Evolutionary conservation across 2,329 filamentous ascomycete species (phyloP).

Genomic region (Byssothecium circinans): DNA sequence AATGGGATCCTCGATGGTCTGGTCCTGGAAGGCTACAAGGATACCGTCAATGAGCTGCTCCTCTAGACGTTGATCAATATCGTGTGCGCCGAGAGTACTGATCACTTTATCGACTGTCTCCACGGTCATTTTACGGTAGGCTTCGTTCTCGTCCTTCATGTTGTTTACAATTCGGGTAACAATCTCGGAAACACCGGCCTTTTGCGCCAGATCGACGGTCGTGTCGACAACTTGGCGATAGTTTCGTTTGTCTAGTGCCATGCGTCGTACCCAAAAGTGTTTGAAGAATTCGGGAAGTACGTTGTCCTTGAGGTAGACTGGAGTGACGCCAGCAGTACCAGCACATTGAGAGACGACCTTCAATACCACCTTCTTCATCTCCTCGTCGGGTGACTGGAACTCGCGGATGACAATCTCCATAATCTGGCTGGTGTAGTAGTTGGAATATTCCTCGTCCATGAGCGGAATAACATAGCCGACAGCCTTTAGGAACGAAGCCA

Average conservation of each 20-base stretch:
- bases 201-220: slow-evolving; percentile 93
- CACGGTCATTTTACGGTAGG: slow-evolving; percentile 98
- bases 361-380: slow-evolving; percentile 99
- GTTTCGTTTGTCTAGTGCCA: slow-evolving; percentile 97
- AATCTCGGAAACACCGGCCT: slow-evolving; percentile 96
- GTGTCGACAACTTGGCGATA: slow-evolving; percentile 98
- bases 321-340: slow-evolving; percentile 90
- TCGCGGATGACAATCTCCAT: slow-evolving; percentile 98
- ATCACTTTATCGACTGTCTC: slow-evolving; percentile 98
- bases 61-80: slow-evolving; percentile 89
- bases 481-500: slow-evolving; percentile 94
- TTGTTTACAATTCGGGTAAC: slow-evolving; percentile 91
- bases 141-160: slow-evolving; percentile 95
- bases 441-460: slow-evolving; percentile 99
- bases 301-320: slow-evolving; percentile 91
- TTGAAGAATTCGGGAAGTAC: slow-evolving; percentile 97
- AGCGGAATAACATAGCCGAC: slow-evolving; percentile 97
- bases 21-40: slow-evolving; percentile 94
- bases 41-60: slow-evolving; percentile 95
- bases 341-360: slow-evolving; percentile 97
- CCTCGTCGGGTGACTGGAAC: slow-evolving; percentile 95
- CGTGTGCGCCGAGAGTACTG: slow-evolving; percentile 86
- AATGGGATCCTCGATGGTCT: slow-evolving; percentile 92
- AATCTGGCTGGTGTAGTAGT: slow-evolving; percentile 97
- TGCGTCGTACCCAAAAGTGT: slow-evolving; percentile 95